Percentiles rank a stretch among this genome's conserved stretches.
These are phyloP conservation scores for Eruca vesicaria DNA, from an alignment of 441 rosid genomes.

Conservation along the genomic window DNA sequence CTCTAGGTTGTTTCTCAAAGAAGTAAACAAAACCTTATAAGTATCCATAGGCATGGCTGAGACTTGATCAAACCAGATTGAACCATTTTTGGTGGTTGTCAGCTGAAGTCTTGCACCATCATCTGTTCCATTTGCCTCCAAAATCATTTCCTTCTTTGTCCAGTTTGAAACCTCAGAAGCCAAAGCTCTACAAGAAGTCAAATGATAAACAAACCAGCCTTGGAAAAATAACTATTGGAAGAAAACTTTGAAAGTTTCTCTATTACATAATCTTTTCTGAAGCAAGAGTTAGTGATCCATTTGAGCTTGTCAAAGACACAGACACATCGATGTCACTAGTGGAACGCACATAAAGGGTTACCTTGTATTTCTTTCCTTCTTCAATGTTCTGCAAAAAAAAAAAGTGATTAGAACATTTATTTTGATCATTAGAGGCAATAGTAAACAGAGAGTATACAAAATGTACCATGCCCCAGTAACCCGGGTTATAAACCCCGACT, in stretches of 20 bases:
- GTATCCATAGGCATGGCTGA: constrained; percentile 83
- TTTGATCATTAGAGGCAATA: background rate
- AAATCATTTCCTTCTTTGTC: constrained; percentile 65
- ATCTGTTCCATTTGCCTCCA: constrained; percentile 68
- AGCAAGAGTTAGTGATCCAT: constrained; percentile 57
- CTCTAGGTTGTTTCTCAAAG: background rate
- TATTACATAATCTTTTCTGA: constrained; percentile 51
- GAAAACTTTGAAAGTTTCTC: constrained; percentile 20
- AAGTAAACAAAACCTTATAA: constrained; percentile 52
- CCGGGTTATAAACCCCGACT: constrained; percentile 86
- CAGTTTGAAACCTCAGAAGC: constrained; percentile 70
- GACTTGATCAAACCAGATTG: constrained; percentile 92
- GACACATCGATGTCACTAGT: constrained; percentile 55
- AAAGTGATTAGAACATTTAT: background rate
- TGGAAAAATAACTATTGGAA: background rate
- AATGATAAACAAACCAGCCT: constrained; percentile 3
- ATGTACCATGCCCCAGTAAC: constrained; percentile 96
- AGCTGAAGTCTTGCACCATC: constrained; percentile 69
- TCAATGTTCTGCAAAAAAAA: constrained; percentile 54
- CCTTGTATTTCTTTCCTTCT: constrained; percentile 68
- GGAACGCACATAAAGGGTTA: constrained; percentile 65
- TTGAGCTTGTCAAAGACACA: constrained; percentile 61
- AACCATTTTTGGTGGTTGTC: constrained; percentile 58
- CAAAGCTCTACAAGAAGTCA: constrained; percentile 54
- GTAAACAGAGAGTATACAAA: background rate